Conservation (phyloP, 2,329 filamentous ascomycete species). For the Rugonectria rugulosa region DNA sequence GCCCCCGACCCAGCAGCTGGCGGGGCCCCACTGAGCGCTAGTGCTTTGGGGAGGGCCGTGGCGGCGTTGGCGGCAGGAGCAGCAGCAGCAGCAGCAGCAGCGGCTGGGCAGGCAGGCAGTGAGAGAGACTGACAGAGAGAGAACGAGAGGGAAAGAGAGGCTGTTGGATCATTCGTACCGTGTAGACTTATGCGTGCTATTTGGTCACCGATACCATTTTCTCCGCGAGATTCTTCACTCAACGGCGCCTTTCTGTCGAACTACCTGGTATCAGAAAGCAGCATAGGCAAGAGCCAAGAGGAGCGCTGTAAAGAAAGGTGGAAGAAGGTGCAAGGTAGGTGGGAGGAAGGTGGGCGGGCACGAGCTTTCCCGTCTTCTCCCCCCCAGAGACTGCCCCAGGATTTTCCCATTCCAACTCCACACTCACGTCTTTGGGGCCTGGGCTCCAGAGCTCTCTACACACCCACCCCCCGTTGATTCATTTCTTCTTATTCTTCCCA, state of each 20-base stretch:
- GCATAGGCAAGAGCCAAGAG: too few relatives aligned
- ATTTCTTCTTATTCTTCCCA: constrained; percentile 32
- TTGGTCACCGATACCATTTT: constrained; percentile 1
- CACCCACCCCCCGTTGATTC: constrained; percentile 4
- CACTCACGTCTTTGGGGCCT: constrained; percentile 26
- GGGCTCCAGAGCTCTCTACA: constrained; percentile 18
- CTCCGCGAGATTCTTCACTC: constrained; percentile 5
- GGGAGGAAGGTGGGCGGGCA: constrained; percentile 24
- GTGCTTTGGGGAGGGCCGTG: constrained; percentile 6
- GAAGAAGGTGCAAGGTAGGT: too few relatives aligned
- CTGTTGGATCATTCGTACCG: not conserved
- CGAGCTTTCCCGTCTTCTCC: constrained; percentile 30
- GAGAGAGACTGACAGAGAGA: not conserved
- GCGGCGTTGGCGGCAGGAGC: constrained; percentile 11
- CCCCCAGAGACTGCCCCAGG: constrained; percentile 36
- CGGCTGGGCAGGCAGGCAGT: not conserved
- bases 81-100: not conserved
- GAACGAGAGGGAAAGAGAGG: not conserved
- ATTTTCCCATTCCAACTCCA: constrained; percentile 40
- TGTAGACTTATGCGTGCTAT: not conserved
- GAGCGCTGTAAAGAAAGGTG: too few relatives aligned
- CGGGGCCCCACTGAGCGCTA: constrained; percentile 14
- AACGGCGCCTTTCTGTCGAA: too few relatives aligned
- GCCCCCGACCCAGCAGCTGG: constrained; percentile 7
- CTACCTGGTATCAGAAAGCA: constrained; percentile 12